Conservation (phyloP, 164 flowering plant genomes). For the Brasenia schreberi region DNA sequence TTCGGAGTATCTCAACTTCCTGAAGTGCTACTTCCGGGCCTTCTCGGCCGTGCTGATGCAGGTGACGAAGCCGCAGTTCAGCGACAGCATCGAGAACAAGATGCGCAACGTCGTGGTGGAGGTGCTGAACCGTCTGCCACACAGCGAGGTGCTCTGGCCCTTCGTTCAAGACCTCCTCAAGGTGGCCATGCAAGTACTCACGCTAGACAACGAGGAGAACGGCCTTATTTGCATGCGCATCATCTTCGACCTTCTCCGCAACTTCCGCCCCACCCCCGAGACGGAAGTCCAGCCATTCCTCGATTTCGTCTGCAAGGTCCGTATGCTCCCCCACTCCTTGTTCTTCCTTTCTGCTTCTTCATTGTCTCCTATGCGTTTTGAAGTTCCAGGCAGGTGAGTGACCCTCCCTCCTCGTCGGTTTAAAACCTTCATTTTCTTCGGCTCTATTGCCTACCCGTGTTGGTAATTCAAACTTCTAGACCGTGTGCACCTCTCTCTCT, state of each 20-base stretch:
- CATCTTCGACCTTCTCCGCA: constrained; percentile 80
- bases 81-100: constrained; percentile 78
- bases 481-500: background rate
- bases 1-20: constrained; percentile 82
- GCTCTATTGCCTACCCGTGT: too few species aligned
- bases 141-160: constrained; percentile 90
- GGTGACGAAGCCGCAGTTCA: constrained; percentile 73
- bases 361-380: background rate
- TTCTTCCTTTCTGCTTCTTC: background rate
- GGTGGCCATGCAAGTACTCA: constrained; percentile 92
- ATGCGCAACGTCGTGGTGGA: constrained; percentile 78
- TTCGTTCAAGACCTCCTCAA: constrained; percentile 90
- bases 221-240: constrained; percentile 84
- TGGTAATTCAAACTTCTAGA: background rate
- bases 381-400: background rate
- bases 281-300: constrained; percentile 86
- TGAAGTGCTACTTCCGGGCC: constrained; percentile 74
- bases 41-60: constrained; percentile 62
- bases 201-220: constrained; percentile 87
- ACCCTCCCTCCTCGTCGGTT: too few species aligned
- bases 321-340: background rate
- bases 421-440: too few species aligned
- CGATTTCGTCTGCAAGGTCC: constrained; percentile 73
- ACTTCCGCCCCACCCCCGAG: constrained; percentile 77
- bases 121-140: constrained; percentile 86